Evolutionary conservation across 2,329 filamentous ascomycete species (phyloP).

Genomic region (Pezicula rhizophila): DNA sequence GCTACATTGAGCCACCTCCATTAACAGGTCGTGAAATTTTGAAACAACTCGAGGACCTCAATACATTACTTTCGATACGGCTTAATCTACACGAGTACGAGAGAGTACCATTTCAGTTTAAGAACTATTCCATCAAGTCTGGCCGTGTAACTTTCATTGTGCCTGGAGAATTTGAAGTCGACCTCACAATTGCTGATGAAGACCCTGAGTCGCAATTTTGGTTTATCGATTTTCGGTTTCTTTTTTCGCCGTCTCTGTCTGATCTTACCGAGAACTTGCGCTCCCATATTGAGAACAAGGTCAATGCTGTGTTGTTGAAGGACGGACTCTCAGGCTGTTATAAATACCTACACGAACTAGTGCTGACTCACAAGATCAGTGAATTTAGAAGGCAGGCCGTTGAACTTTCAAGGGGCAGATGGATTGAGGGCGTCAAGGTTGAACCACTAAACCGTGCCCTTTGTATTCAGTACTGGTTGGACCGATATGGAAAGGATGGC

Average conservation of each 20-base stretch:
- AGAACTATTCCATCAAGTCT: slow-evolving; percentile 69
- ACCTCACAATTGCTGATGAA: slow-evolving; percentile 85
- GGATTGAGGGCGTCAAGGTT: slow-evolving; percentile 72
- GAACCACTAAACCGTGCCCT: slow-evolving; percentile 77
- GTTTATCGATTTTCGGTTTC: slow-evolving; percentile 86
- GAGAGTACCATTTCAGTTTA: slow-evolving; percentile 66
- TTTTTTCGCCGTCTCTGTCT: slow-evolving; percentile 64
- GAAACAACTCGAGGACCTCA: slow-evolving; percentile 71
- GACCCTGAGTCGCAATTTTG: slow-evolving; percentile 79
- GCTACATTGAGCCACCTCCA: slow-evolving; percentile 68
- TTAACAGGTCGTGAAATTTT: slow-evolving; percentile 68
- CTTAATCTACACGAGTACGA: slow-evolving; percentile 82
- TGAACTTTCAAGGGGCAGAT: slow-evolving; percentile 62
- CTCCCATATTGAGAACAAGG: slow-evolving; percentile 58
- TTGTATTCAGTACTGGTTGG: slow-evolving; percentile 86
- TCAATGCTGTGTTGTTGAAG: slow-evolving; percentile 65
- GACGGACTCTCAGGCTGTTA: slow-evolving; percentile 78
- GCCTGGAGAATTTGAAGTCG: slow-evolving; percentile 81
- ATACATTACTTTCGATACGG: slow-evolving; percentile 75
- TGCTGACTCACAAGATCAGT: slow-evolving; percentile 84
- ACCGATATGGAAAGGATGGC: slow-evolving; percentile 47
- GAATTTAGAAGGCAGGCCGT: slow-evolving; percentile 73
- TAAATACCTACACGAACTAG: slow-evolving; percentile 77
- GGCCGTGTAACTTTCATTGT: slow-evolving; percentile 90
- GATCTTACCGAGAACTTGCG: slow-evolving; percentile 58